A percentile compares a stretch with the other conserved stretches of the same genome.
Evolutionary conservation across 2,329 filamentous ascomycete species (phyloP).

Genomic region (Cercospora zeina): DNA sequence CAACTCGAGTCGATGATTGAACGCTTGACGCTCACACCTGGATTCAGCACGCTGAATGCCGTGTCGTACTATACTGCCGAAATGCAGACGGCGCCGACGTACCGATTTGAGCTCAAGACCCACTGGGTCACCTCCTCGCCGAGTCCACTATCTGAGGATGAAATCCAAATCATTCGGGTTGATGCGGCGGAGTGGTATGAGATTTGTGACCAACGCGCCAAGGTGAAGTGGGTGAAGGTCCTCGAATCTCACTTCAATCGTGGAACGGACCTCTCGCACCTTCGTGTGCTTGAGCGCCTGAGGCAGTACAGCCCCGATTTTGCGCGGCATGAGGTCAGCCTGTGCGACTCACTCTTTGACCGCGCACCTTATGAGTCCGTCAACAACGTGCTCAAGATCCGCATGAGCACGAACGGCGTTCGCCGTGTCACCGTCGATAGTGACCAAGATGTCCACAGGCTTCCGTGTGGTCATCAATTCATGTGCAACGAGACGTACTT

Average conservation of each 20-base stretch:
- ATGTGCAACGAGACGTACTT: neutral
- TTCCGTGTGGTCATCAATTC: neutral
- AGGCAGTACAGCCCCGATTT: neutral
- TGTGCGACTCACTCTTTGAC: neutral
- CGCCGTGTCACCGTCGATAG: neutral
- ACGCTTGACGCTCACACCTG: neutral
- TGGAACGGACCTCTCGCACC: neutral
- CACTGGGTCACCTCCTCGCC: neutral
- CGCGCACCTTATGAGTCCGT: neutral
- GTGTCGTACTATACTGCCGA: neutral
- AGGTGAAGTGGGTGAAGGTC: neutral
- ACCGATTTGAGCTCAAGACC: neutral
- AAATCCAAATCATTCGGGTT: neutral
- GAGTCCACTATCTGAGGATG: neutral
- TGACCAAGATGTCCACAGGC: neutral
- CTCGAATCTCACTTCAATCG: neutral
- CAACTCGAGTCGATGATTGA: neutral
- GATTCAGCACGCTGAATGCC: neutral
- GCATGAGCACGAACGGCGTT: neutral
- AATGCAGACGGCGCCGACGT: neutral
- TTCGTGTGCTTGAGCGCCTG: neutral
- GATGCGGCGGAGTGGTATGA: neutral
- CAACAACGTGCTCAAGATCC: neutral
- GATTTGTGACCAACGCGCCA: neutral
- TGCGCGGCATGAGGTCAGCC: accelerated